These are phyloP conservation scores for Eruca vesicaria DNA, from an alignment of 441 rosid genomes.

Conservation along the genomic window DNA sequence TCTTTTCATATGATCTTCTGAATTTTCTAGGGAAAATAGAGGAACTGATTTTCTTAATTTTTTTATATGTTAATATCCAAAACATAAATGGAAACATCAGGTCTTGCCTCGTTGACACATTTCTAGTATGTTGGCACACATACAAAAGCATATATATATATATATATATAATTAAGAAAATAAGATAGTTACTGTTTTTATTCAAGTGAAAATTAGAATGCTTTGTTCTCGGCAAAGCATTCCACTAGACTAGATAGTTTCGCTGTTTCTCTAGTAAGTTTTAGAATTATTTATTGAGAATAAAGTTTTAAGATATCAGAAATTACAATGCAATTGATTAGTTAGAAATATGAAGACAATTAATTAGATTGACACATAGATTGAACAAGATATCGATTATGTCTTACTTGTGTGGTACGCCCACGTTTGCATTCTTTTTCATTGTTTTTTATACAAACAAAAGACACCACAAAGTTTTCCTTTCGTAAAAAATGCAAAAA, in stretches of 20 bases:
- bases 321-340: neutral
- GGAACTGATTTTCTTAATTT: neutral
- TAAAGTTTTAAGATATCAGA: neutral
- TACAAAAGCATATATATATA: too few species aligned
- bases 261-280: neutral
- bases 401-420: neutral
- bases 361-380: too few species aligned
- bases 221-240: neutral
- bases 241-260: neutral
- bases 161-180: neutral
- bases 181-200: neutral
- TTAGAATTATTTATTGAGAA: too few species aligned
- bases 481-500: neutral
- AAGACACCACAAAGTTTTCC: neutral
- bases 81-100: conserved; percentile 20
- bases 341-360: neutral
- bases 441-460: neutral
- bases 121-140: conserved; percentile 10
- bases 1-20: neutral
- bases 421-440: neutral
- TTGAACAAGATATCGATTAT: neutral
- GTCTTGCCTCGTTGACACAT: conserved; percentile 14
- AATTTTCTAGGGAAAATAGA: neutral
- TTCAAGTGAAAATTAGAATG: neutral
- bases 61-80: conserved; percentile 12